Percentiles rank a stretch among this genome's conserved stretches.
Conservation (phyloP, 805 yeast species). For the Pichia rugopelliculosa region DNA sequence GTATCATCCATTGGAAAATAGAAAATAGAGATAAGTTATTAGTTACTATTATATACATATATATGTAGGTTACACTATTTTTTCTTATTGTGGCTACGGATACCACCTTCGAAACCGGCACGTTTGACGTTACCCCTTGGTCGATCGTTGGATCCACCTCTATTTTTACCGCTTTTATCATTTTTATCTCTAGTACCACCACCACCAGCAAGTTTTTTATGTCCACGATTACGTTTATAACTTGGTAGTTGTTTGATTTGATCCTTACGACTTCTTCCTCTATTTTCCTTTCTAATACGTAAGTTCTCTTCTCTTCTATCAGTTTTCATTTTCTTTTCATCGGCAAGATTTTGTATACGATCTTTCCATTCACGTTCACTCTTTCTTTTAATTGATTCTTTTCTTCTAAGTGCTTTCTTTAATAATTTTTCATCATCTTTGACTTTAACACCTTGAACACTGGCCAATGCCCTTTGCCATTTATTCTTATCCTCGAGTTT, state of each 20-base stretch:
- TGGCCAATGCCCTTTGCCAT: slow-evolving; percentile 80
- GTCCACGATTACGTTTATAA: slow-evolving; percentile 43
- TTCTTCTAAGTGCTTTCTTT: slow-evolving; percentile 77
- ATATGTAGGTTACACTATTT: not conserved
- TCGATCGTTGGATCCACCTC: not conserved
- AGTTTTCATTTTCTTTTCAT: slow-evolving; percentile 62
- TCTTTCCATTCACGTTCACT: slow-evolving; percentile 91
- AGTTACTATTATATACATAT: not conserved
- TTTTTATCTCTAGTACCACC: not conserved
- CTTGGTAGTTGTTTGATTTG: slow-evolving; percentile 61
- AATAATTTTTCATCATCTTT: slow-evolving; percentile 86
- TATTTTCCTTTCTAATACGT: slow-evolving; percentile 76
- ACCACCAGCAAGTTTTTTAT: slow-evolving; percentile 9
- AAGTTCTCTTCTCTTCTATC: slow-evolving; percentile 91
- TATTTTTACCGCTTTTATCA: not conserved
- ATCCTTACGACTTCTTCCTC: slow-evolving; percentile 70
- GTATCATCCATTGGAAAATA: too few relatives aligned
- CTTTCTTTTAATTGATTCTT: slow-evolving; percentile 75
- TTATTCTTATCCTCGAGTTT: slow-evolving; percentile 61
- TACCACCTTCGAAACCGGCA: slow-evolving; percentile 86
- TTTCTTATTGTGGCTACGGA: slow-evolving; percentile 18
- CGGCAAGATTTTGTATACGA: slow-evolving; percentile 71
- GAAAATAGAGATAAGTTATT: too few relatives aligned
- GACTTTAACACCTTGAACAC: slow-evolving; percentile 81
- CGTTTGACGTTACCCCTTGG: slow-evolving; percentile 6